Evolutionary conservation across 2,329 filamentous ascomycete species (phyloP), one percentile per base, ranked within the genome.

Genomic region (Aspergillus amoenus): DNA sequence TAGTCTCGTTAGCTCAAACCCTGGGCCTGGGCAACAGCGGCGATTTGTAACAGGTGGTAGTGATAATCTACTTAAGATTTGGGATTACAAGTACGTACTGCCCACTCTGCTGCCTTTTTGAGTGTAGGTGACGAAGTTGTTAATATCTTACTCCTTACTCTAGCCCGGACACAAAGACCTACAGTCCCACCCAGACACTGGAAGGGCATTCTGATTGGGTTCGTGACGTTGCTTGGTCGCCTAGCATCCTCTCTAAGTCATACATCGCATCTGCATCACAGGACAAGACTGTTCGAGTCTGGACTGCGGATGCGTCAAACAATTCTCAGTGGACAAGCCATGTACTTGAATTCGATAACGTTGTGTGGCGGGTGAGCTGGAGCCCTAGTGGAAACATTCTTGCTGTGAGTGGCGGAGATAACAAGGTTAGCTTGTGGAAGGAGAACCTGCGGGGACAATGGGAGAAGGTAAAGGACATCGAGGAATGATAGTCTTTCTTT

Each of bases 371-470:
- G 55, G 94, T 97, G 45, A 97, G 91, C 82, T 99, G 94, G 94
- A 96, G 92, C 68, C 81, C 97, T 71, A 96, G 91, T 75, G 94
- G 94, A 52, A 99, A 99, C 73, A 93, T 97, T 18, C 82, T 99
- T 67, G 94, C 94, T 9, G 91, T 97, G 61, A 94, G 90, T 71
- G 91, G 91, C 40, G 91, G 89, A 24, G 93, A 99, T 78, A 99
- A 99, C 82, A 93, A 95, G 79, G 93, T 99, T 55, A 95, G 89
- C 53, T 77, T 99, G 74, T 99, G 93, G 93, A 99, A 97, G 84
- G 94, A 99, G 84, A 96, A 96, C 73, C 80, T 99, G 67, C 90
- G 89, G 73, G 94, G 94, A 55, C 91, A 96, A 72, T 99, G 94
- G 94, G 93, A 97, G 78, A 91, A 90, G 69, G 91, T 97, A 64